Evolutionary conservation across 2,329 filamentous ascomycete species (phyloP), one percentile per base, ranked within the genome.

Genomic region (Ceratocystis cacaofunesta): DNA sequence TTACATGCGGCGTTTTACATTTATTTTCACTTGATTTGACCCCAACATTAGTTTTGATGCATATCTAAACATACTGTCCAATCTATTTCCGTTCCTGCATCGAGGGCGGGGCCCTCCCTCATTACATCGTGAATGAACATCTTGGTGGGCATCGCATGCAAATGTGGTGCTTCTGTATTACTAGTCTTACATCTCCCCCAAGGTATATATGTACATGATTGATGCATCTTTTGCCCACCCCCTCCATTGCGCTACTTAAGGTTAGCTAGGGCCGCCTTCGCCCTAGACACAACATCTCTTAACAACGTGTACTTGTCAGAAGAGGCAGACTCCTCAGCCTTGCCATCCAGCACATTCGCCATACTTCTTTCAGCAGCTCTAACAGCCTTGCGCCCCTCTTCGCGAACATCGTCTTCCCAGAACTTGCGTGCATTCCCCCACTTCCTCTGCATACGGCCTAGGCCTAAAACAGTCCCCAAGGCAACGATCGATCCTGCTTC

Each of bases 331-430:
- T 69, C 69, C 2, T 70, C 69, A 22, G 69, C 68, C 25, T 68
- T 67, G 3, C 71, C 71, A 17, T 75, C 75, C 17, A 86, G 71
- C 22, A 80, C 77, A 8, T 77, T 73, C 0, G 73, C 77, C 30
- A 86, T 75, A 61, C 78, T 81, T 57, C 77, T 74, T 72, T 86
- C 84, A 1, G 80, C 79, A 3, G 76, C 80, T 65, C 81, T 75
- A 5, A 87, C 78, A 4, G 83, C 82, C 72, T 85, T 85, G 69
- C 84, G 79, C 1, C 85, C 85, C 67, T 86, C 84, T 68, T 87
- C 85, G 48, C 83, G 78, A n/a, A 87, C 83, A 69, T 86, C 84
- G 1, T 80, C 82, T 71, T 87, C 82, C 85, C 85, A 87, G 70
- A 81, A 85, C 5, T 72, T 72, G 32, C 84, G 77, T 2, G 83